Evolutionary conservation across 805 yeast species (phyloP), one percentile per base, ranked within the genome.

Genomic region (Cyberlindnera bimundalis): DNA sequence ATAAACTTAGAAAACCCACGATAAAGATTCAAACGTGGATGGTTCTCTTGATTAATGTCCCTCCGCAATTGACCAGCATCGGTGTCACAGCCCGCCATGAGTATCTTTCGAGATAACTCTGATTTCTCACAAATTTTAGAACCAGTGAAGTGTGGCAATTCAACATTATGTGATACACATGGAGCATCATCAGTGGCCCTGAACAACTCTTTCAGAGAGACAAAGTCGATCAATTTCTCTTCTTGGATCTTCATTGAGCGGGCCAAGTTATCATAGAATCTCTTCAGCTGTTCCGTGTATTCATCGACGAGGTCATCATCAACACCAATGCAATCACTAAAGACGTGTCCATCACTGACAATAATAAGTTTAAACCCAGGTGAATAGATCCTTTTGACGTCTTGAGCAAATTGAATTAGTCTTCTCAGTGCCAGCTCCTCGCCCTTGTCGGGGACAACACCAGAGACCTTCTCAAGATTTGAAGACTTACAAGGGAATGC

Each of bases 401-500:
- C 60, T 32, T 52, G 45, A 12, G 64, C 52, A 8, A 61, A 56
- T 27, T 60, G 42, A 14, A 66, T 55, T 29, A 69, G 51, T 43
- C 69, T 62, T 53, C 56, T 61, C 40, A 69, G 50, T 2, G 73
- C 73, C 13, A 68, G 42, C 38, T 66, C 71, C 47, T 69, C 74
- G 24, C 83, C 84, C 56, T 68, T 70, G 49, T 78, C 84, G 5
- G 84, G 84, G 33, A 57, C 50, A 15, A 53, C 42, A 6, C 74
- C 70, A 27, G 66, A 61, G 4, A 78, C 83, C 50, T 78, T 78
- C 21, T 71, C 65, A 20, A 54, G 39, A 49, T 78, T 78, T 12
- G 81, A 76, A 0, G 81, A 74, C 53, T 78, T 78, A 51, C 83
- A 78, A 10, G 84, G 84, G 47, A 78, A 78, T 0, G 84, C 84